Evolutionary conservation across 169 alveolate species (phyloP).

Genomic region (Miamiensis avidus): DNA sequence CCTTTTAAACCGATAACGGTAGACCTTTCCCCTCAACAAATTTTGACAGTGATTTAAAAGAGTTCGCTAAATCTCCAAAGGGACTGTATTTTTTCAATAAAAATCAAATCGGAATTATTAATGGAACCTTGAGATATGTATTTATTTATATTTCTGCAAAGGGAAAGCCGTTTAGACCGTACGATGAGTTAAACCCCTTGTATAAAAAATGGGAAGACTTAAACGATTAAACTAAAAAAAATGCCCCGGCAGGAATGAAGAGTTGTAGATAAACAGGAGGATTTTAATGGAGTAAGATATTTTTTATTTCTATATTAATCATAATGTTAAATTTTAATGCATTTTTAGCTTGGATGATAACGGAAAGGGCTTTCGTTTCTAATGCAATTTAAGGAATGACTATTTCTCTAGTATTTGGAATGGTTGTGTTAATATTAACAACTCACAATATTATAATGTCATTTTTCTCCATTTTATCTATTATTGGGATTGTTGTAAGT

Average conservation of each 20-base stretch:
- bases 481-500: conserved; percentile 23
- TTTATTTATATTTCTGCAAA: neutral
- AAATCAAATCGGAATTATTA: neutral
- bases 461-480: conserved; percentile 1
- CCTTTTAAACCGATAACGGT: neutral
- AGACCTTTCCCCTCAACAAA: neutral
- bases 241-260: neutral
- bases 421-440: neutral
- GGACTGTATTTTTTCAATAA: neutral
- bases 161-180: neutral
- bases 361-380: neutral
- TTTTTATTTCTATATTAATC: too few species aligned
- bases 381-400: neutral
- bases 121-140: neutral
- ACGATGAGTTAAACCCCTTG: neutral
- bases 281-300: neutral
- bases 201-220: neutral
- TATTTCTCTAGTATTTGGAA: neutral
- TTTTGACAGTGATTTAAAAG: neutral
- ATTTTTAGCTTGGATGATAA: neutral
- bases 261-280: neutral
- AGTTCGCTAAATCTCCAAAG: neutral
- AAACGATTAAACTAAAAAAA: neutral
- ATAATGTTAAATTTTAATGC: too few species aligned
- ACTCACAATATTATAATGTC: conserved; percentile 29